A percentile compares a stretch with the other conserved stretches of the same genome.
phyloP scores from a whole-genome alignment of 306 rosid species.

The Nissolia schottii region DNA sequence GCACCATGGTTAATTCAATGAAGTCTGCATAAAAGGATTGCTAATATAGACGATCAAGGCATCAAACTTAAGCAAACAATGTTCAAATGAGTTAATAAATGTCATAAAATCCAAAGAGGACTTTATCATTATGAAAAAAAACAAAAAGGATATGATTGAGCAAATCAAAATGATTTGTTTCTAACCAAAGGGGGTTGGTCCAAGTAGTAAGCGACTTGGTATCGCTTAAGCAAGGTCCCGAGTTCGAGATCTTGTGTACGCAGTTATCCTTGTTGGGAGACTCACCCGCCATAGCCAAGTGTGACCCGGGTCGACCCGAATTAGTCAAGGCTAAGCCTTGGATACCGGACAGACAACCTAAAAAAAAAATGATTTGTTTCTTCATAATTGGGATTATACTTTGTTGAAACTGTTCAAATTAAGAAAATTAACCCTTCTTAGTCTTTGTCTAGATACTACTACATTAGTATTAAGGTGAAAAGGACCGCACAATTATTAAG shows the following conservation, averaged over 20 bases:
- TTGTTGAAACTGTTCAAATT: background rate
- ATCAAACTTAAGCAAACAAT: background rate
- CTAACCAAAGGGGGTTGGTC: no score
- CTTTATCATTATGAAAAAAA: background rate
- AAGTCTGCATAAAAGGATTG: background rate
- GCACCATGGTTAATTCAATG: background rate
- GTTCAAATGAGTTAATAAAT: background rate
- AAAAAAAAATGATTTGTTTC: no score
- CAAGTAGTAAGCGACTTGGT: no score
- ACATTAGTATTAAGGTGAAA: conserved; percentile 9
- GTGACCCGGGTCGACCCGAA: no score
- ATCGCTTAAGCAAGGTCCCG: no score
- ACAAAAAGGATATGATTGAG: background rate
- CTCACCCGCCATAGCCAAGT: no score
- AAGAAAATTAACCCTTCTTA: background rate
- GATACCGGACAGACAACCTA: no score
- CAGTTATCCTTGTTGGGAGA: no score
- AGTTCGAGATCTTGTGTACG: no score
- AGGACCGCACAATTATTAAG: conserved; percentile 12
- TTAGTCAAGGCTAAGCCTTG: no score
- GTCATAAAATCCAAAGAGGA: background rate
- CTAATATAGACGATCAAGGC: background rate
- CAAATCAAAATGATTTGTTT: background rate
- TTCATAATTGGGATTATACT: background rate
- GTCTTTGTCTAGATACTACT: background rate